phyloP scores from a whole-genome alignment of 805 yeast genomes.

The Suhomyces vadensis region DNA sequence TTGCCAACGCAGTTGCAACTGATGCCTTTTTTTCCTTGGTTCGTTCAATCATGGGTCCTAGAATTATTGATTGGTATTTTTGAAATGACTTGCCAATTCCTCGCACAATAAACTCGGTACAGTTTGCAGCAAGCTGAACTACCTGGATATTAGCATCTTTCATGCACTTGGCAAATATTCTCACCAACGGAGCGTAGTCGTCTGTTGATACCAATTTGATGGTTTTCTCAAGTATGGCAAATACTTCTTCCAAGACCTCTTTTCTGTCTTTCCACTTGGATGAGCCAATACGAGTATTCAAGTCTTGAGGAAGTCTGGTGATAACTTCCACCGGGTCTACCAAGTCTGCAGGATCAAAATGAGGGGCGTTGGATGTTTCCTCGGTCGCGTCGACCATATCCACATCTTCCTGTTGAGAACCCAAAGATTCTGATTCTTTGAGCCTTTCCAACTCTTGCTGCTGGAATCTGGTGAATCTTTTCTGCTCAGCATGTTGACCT shows the following conservation, averaged over 20 bases:
- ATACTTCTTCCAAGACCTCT: conserved; percentile 71
- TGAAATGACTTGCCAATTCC: conserved; percentile 64
- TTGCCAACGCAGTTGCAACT: conserved; percentile 69
- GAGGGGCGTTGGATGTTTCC: conserved; percentile 11
- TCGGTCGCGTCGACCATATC: conserved; percentile 34
- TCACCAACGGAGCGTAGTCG: conserved; percentile 67
- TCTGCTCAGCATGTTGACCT: conserved; percentile 47
- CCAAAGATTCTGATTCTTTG: not conserved
- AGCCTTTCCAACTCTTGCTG: conserved; percentile 33
- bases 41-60: conserved; percentile 71
- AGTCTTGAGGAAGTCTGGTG: conserved; percentile 63
- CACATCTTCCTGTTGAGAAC: conserved; percentile 16
- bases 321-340: conserved; percentile 70
- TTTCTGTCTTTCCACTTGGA: conserved; percentile 91
- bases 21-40: conserved; percentile 84
- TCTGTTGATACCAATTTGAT: conserved; percentile 52
- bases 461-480: conserved; percentile 56
- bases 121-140: conserved; percentile 74
- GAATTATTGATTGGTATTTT: conserved; percentile 51
- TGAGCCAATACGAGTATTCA: conserved; percentile 55
- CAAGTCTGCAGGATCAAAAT: conserved; percentile 67
- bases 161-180: conserved; percentile 65
- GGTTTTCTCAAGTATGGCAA: conserved; percentile 50
- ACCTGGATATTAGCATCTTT: conserved; percentile 90
- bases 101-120: conserved; percentile 58